Evolutionary conservation across 805 yeast species (phyloP).

Genomic region (Kluyveromyces nonfermentans): DNA sequence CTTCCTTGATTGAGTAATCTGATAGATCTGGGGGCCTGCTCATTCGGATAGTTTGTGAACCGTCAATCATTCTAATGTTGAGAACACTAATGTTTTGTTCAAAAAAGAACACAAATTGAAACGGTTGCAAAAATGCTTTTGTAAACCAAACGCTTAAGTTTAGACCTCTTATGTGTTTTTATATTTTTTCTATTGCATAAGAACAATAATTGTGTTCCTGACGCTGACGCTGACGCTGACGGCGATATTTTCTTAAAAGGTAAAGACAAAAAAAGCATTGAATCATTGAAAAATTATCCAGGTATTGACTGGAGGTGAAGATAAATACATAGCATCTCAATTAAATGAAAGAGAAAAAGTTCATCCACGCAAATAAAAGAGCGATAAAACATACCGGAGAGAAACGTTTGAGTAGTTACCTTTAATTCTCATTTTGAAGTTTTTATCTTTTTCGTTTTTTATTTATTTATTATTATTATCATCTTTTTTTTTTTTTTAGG

Average conservation of each 20-base stretch:
- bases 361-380: not conserved
- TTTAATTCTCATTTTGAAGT: no score
- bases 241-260: no score
- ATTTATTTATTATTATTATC: no score
- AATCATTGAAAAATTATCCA: not conserved
- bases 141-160: not conserved
- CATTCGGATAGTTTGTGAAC: constrained; percentile 2
- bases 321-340: not conserved
- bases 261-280: no score
- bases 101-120: not conserved
- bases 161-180: not conserved
- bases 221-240: not conserved
- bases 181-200: not conserved
- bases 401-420: no score
- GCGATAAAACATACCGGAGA: no score
- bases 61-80: not conserved
- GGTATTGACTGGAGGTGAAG: not conserved
- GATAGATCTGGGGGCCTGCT: constrained; percentile 2
- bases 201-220: not conserved
- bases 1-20: constrained; percentile 1
- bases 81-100: not conserved
- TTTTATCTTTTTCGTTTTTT: no score
- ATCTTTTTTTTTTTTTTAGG: no score
- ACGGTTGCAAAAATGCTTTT: not conserved
- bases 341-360: not conserved